These are phyloP conservation scores for Magnaporthiopsis rhizophila DNA, from an alignment of 2,329 filamentous ascomycete genomes.

Conservation along the genomic window DNA sequence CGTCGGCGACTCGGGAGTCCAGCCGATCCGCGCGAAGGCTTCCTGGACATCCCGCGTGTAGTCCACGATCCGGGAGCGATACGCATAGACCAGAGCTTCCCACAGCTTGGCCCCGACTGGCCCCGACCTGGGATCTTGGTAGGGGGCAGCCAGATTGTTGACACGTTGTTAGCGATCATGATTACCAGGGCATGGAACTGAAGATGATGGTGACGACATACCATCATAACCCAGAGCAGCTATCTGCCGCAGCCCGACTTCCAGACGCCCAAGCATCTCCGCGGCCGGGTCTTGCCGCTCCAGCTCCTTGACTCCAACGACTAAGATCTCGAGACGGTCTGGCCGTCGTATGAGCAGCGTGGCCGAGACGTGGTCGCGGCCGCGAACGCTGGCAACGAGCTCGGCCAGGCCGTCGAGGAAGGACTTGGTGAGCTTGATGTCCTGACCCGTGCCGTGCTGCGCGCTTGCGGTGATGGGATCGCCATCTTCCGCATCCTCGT, in stretches of 20 bases:
- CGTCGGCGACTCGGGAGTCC: too few relatives aligned
- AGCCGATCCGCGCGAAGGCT: too few relatives aligned
- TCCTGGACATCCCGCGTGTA: too few relatives aligned
- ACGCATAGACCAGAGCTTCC: too few relatives aligned
- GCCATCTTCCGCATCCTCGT: neutral
- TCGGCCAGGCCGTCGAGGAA: neutral
- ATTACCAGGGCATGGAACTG: too few relatives aligned
- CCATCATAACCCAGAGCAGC: neutral
- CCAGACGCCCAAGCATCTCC: neutral
- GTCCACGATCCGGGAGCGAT: too few relatives aligned
- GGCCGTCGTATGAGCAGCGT: neutral
- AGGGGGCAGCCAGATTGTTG: too few relatives aligned
- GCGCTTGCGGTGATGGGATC: neutral
- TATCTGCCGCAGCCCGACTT: neutral
- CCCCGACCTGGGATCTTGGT: too few relatives aligned
- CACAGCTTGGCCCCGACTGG: too few relatives aligned
- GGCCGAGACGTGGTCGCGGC: neutral
- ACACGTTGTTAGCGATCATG: too few relatives aligned
- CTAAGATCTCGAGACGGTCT: neutral
- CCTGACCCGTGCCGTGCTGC: neutral
- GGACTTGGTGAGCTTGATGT: neutral
- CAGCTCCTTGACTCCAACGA: neutral
- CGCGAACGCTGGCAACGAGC: neutral
- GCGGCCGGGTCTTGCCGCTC: neutral
- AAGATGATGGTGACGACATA: neutral